phyloP scores from a whole-genome alignment of 2,329 filamentous ascomycete genomes.

The Zasmidium angulare region DNA sequence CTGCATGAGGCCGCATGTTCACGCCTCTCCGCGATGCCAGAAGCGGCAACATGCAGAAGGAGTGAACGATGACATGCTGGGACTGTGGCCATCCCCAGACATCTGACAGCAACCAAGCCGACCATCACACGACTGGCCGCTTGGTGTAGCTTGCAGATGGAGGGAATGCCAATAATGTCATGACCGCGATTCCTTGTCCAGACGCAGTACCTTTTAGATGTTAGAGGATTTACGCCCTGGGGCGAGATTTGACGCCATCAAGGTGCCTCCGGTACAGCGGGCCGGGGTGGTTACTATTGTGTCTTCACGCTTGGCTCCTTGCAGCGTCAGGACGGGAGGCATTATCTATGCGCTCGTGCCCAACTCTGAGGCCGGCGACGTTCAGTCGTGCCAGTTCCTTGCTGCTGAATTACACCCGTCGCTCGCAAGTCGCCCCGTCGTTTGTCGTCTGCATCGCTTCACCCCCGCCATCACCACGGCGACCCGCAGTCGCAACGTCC shows the following conservation, averaged over 20 bases:
- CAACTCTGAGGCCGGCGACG: background rate
- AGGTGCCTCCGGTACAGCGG: background rate
- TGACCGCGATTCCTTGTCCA: background rate
- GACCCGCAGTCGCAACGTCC: background rate
- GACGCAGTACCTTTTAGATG: too few species aligned
- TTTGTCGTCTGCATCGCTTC: background rate
- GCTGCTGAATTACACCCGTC: background rate
- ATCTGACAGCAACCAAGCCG: too few species aligned
- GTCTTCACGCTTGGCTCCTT: background rate
- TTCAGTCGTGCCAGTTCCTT: background rate
- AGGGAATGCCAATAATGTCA: too few species aligned
- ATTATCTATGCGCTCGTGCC: background rate
- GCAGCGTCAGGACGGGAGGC: background rate
- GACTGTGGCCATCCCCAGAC: too few species aligned
- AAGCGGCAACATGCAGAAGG: background rate
- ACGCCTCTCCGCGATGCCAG: background rate
- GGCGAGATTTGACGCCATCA: background rate
- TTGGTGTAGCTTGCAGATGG: too few species aligned
- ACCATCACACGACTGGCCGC: too few species aligned
- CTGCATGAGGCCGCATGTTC: background rate
- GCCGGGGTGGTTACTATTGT: background rate
- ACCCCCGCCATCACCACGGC: background rate
- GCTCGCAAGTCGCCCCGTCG: background rate
- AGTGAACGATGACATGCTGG: background rate
- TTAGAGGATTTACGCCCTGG: too few species aligned